Evolutionary conservation across 345 rosid species (phyloP).

Genomic region (Bruguiera parviflora): DNA sequence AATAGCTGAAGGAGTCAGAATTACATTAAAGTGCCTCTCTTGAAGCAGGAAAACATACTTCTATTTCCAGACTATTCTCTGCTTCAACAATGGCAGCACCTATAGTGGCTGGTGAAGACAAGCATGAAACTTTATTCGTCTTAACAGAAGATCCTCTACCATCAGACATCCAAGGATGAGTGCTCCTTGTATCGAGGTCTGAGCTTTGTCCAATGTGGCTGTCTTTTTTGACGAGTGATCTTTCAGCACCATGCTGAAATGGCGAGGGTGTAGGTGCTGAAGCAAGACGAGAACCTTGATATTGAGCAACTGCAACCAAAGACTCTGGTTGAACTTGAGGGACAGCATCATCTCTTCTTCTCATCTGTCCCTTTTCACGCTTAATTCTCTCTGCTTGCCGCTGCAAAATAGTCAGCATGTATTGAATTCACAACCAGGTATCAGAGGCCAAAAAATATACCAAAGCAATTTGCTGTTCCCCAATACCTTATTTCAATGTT

Average conservation of each 20-base stretch:
- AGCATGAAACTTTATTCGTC: constrained; percentile 42
- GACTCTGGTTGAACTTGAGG: constrained; percentile 49
- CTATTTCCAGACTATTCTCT: constrained; percentile 62
- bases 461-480: neutral
- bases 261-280: constrained; percentile 82
- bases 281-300: constrained; percentile 86
- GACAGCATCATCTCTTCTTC: constrained; percentile 58
- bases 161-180: constrained; percentile 15
- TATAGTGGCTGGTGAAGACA: constrained; percentile 50
- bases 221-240: neutral
- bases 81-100: constrained; percentile 84
- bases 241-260: constrained; percentile 37
- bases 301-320: constrained; percentile 71
- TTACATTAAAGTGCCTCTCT: constrained; percentile 39
- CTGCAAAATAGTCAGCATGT: constrained; percentile 38
- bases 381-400: constrained; percentile 67
- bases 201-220: constrained; percentile 3
- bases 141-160: constrained; percentile 34
- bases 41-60: constrained; percentile 64
- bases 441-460: neutral
- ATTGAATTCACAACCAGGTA: too few species aligned
- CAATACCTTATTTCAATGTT: too few species aligned
- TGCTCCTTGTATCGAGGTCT: neutral
- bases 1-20: constrained; percentile 41
- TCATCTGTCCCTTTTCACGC: constrained; percentile 57